Percentiles rank a stretch among this genome's conserved stretches.
Conservation (phyloP, 495 filamentous ascomycete genomes). For the Antarctomyces pellizariae region DNA sequence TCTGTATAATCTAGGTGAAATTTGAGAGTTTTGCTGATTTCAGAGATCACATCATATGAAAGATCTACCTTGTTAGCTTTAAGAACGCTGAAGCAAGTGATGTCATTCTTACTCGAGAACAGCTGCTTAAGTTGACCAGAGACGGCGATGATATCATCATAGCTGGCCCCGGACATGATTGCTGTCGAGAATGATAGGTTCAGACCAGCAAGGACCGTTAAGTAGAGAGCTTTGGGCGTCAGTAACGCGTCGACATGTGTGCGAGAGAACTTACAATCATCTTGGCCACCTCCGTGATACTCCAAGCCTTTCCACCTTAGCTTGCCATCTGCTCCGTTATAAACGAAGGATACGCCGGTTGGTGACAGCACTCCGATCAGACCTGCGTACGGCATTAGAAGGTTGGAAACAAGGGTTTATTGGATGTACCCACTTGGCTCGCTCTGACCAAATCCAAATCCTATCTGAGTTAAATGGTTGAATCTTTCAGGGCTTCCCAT, state of each 20-base stretch:
- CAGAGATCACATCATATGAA: constrained; percentile 27
- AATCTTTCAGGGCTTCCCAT: constrained; percentile 38
- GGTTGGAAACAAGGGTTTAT: no score
- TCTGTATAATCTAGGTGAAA: constrained; percentile 45
- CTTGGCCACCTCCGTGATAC: constrained; percentile 20
- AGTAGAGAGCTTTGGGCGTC: constrained; percentile 15
- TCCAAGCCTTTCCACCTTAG: constrained; percentile 39
- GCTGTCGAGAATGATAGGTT: constrained; percentile 18
- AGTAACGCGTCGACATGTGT: not conserved
- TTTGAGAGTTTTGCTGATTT: constrained; percentile 40
- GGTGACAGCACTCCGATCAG: constrained; percentile 51
- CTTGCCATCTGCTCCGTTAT: constrained; percentile 39
- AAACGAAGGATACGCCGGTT: constrained; percentile 40
- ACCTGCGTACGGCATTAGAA: no score
- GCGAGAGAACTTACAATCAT: constrained; percentile 18
- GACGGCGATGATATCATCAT: constrained; percentile 54
- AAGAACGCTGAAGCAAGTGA: constrained; percentile 1
- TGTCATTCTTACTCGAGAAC: constrained; percentile 10
- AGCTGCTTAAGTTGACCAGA: constrained; percentile 25
- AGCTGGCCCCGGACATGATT: constrained; percentile 30
- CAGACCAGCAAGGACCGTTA: constrained; percentile 17
- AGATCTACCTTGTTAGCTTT: constrained; percentile 25
- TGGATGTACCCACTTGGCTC: constrained; percentile 22
- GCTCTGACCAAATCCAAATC: constrained; percentile 36
- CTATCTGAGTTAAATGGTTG: constrained; percentile 43